Evolutionary conservation across 2,329 filamentous ascomycete species (phyloP).

Genomic region (Aureobasidium namibiae): DNA sequence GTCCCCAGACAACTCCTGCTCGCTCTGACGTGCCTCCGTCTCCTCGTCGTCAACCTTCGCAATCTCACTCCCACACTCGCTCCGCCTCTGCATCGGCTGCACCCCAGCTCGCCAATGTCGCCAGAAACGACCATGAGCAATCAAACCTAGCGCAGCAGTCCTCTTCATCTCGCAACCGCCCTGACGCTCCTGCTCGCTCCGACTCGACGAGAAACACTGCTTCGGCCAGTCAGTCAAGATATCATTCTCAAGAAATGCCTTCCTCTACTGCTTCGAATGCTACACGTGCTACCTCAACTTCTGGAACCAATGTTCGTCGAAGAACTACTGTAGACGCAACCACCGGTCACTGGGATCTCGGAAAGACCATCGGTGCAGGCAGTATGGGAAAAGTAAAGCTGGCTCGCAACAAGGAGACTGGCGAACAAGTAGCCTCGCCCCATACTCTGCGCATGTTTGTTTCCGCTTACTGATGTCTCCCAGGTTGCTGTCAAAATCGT

Average conservation of each 20-base stretch:
- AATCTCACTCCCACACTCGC: slow-evolving; percentile 22
- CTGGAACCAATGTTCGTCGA: slow-evolving; percentile 33
- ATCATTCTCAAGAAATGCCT: slow-evolving; percentile 33
- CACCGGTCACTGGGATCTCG: slow-evolving; percentile 87
- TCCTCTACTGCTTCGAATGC: slow-evolving; percentile 23
- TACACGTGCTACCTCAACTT: slow-evolving; percentile 18
- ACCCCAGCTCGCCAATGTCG: slow-evolving; percentile 40
- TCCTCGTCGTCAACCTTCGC: slow-evolving; percentile 25
- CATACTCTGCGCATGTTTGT: not conserved
- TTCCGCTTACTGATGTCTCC: slow-evolving; percentile 6
- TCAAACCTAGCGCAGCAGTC: slow-evolving; percentile 53
- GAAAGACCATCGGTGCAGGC: slow-evolving; percentile 93
- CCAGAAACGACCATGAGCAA: slow-evolving; percentile 66
- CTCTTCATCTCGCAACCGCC: slow-evolving; percentile 32
- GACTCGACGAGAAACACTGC: slow-evolving; percentile 43
- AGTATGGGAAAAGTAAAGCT: slow-evolving; percentile 99
- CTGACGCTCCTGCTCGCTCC: slow-evolving; percentile 36
- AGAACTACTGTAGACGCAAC: slow-evolving; percentile 81
- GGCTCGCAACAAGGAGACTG: slow-evolving; percentile 79
- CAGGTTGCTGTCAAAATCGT: slow-evolving; percentile 97
- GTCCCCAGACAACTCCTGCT: slow-evolving; percentile 38
- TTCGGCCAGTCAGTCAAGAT: slow-evolving; percentile 32
- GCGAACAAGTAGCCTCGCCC: slow-evolving; percentile 63
- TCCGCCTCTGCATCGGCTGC: slow-evolving; percentile 32
- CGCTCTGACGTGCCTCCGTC: slow-evolving; percentile 24